phyloP scores from a whole-genome alignment of 2,329 filamentous ascomycete genomes.

The Aspergillus terreus region DNA sequence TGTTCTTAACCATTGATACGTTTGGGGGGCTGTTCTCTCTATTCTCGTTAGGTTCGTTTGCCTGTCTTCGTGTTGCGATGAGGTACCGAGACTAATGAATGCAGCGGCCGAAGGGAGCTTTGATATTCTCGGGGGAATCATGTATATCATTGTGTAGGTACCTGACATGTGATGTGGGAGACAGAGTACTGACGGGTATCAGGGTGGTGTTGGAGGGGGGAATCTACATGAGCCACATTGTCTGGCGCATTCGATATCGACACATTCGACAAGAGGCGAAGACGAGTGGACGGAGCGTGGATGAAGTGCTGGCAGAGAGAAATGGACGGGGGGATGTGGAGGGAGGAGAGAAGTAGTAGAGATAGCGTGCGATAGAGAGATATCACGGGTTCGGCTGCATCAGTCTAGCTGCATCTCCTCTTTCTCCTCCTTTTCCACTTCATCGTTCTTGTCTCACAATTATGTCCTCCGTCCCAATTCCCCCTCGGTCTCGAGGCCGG shows the following conservation, averaged over 20 bases:
- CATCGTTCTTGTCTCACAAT: too few species aligned
- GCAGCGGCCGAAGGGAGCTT: slow-evolving; percentile 58
- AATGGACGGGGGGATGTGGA: not conserved
- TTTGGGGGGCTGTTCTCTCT: slow-evolving; percentile 61
- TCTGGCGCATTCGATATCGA: slow-evolving; percentile 57
- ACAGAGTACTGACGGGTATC: not conserved
- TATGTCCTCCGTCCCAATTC: too few species aligned
- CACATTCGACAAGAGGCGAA: slow-evolving; percentile 52
- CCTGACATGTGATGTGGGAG: not conserved
- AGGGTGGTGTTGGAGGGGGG: slow-evolving; percentile 58
- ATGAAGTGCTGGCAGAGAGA: slow-evolving; percentile 45
- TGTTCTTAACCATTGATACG: slow-evolving; percentile 60
- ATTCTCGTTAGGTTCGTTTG: slow-evolving; percentile 53
- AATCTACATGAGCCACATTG: slow-evolving; percentile 57
- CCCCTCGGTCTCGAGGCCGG: not conserved
- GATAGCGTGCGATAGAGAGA: not conserved
- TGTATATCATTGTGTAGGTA: slow-evolving; percentile 59
- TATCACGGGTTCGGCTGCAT: too few species aligned
- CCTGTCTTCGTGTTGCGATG: not conserved
- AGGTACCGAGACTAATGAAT: slow-evolving; percentile 7
- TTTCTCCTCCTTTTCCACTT: too few species aligned
- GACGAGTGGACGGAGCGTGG: slow-evolving; percentile 50
- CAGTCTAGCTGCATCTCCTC: too few species aligned
- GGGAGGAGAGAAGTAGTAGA: not conserved
- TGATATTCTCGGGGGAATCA: slow-evolving; percentile 57